phyloP scores from a whole-genome alignment of 129 eudicot genomes.

The Pulicaria dysenterica region DNA sequence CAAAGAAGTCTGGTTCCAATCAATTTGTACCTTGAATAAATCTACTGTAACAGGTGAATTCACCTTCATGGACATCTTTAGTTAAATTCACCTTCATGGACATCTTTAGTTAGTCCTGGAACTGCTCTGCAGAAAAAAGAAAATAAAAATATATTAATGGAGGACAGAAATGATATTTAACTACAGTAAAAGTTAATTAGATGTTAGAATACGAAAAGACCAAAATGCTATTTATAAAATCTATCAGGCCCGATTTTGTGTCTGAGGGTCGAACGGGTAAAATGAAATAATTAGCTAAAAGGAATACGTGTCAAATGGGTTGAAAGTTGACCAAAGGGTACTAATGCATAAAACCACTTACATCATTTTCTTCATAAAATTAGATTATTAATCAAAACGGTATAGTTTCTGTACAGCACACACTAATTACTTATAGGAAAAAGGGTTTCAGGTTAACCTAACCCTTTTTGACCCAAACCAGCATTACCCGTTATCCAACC shows the following conservation, averaged over 20 bases:
- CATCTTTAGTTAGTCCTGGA: slow-evolving; percentile 39
- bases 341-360: background rate
- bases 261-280: background rate
- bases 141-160: background rate
- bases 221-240: background rate
- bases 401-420: no score
- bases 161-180: background rate
- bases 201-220: background rate
- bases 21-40: slow-evolving; percentile 34
- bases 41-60: slow-evolving; percentile 37
- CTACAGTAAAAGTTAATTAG: background rate
- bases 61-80: slow-evolving; percentile 46
- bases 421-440: background rate
- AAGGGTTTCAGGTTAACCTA: background rate
- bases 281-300: background rate
- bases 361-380: background rate
- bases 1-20: slow-evolving; percentile 27
- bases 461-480: background rate
- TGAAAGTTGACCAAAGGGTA: background rate
- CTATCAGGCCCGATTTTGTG: background rate
- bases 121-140: slow-evolving; percentile 38
- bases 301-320: background rate
- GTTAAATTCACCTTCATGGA: slow-evolving; percentile 35
- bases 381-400: no score
- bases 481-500: background rate